phyloP scores from a whole-genome alignment of 2,329 filamentous ascomycete genomes.

The Talaromyces verruculosus region DNA sequence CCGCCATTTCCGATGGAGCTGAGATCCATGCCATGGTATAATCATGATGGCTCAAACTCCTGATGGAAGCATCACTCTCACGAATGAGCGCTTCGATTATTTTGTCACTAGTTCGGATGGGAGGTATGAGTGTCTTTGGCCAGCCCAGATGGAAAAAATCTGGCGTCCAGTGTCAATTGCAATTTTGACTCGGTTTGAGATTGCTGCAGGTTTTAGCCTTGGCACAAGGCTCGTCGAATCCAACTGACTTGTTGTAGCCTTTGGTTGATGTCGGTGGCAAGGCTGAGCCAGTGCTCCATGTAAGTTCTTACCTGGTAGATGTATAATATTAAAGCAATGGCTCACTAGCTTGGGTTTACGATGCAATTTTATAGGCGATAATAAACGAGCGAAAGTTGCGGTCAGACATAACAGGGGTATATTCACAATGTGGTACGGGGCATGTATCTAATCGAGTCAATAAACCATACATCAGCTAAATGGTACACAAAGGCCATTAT shows the following conservation, averaged over 20 bases:
- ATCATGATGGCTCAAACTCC: background rate
- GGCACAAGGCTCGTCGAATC: background rate
- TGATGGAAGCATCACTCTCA: background rate
- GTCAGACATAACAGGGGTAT: no score
- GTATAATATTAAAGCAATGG: background rate
- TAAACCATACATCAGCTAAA: no score
- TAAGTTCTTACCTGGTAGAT: background rate
- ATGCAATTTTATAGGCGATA: no score
- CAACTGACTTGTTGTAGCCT: background rate
- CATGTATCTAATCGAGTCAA: no score
- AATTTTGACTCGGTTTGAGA: background rate
- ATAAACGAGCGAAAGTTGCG: no score
- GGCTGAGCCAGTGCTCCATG: background rate
- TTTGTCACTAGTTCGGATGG: background rate
- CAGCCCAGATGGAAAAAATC: background rate
- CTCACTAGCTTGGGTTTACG: background rate
- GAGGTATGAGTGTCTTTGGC: background rate
- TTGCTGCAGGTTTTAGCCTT: background rate
- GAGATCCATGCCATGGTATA: constrained; percentile 22
- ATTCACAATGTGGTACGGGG: no score
- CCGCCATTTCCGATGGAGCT: constrained; percentile 18
- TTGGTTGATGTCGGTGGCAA: background rate
- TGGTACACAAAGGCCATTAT: no score
- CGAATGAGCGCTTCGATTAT: background rate
- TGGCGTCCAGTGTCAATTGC: background rate